Evolutionary conservation across 2,329 filamentous ascomycete species (phyloP).

Genomic region (Juglanconis oblonga): DNA sequence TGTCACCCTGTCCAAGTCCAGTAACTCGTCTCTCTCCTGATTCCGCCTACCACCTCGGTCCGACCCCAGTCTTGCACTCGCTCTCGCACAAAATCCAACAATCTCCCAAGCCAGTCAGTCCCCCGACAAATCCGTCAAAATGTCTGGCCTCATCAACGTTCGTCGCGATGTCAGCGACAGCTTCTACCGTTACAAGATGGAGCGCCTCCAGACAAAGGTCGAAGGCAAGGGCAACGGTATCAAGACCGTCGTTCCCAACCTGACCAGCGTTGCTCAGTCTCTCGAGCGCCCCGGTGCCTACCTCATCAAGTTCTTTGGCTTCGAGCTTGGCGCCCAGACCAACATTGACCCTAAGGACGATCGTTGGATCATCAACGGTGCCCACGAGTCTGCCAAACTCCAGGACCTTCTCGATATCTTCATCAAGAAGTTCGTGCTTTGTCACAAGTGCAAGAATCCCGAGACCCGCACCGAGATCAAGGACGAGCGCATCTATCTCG

Average conservation of each 20-base stretch:
- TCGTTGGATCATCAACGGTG: constrained; percentile 99
- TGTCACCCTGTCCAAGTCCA: constrained; percentile 26
- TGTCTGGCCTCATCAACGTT: constrained; percentile 93
- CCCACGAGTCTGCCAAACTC: constrained; percentile 90
- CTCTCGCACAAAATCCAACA: constrained; percentile 6
- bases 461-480: constrained; percentile 97
- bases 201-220: constrained; percentile 96
- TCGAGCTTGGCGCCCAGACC: constrained; percentile 97
- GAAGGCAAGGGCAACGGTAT: constrained; percentile 99
- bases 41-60: constrained; percentile 24
- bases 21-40: constrained; percentile 16
- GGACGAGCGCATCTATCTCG: constrained; percentile 84
- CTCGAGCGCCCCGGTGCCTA: constrained; percentile 90
- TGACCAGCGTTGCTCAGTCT: constrained; percentile 88
- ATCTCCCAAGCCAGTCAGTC: constrained; percentile 3
- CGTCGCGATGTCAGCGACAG: constrained; percentile 96
- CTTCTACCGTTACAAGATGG: constrained; percentile 99
- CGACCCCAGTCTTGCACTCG: constrained; percentile 6
- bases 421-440: constrained; percentile 97
- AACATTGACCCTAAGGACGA: constrained; percentile 97
- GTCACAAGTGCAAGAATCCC: constrained; percentile 99
- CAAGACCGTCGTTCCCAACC: constrained; percentile 96
- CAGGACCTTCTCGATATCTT: constrained; percentile 98
- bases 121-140: constrained; percentile 55
- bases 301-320: constrained; percentile 99